Evolutionary conservation across 306 rosid genomes (phyloP).

Genomic region (Abrus pulchellus): DNA sequence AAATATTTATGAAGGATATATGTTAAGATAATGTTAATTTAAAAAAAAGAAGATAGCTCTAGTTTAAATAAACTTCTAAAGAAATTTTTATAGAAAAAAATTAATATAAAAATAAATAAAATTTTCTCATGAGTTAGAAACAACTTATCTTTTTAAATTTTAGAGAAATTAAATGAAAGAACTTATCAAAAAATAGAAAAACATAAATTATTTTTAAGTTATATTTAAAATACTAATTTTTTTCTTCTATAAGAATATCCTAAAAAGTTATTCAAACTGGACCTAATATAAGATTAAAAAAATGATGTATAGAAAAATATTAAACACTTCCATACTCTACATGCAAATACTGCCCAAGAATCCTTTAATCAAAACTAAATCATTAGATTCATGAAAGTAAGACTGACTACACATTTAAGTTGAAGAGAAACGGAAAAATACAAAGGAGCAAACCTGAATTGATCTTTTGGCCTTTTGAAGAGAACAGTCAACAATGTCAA

Average conservation of each 20-base stretch:
- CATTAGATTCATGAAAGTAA: not conserved
- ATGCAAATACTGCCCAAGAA: not conserved
- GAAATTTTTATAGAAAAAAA: not conserved
- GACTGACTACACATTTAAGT: conserved; percentile 12
- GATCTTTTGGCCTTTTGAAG: conserved; percentile 35
- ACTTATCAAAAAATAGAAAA: no score
- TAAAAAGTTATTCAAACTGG: no score
- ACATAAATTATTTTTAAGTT: no score
- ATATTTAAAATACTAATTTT: no score
- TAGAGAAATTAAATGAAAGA: no score
- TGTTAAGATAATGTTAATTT: no score
- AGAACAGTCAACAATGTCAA: not conserved
- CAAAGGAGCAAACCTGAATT: conserved; percentile 18
- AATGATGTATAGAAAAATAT: not conserved
- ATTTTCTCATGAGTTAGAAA: no score
- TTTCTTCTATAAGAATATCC: no score
- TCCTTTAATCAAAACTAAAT: not conserved
- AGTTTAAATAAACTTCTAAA: no score
- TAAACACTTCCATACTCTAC: not conserved
- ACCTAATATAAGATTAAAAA: no score
- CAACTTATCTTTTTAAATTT: no score
- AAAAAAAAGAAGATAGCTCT: no score
- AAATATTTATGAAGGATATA: not conserved
- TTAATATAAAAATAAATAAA: not conserved
- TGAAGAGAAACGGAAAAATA: conserved; percentile 30